These are phyloP conservation scores for Rosa rugosa DNA, from an alignment of 306 rosid species.

Conservation along the genomic window DNA sequence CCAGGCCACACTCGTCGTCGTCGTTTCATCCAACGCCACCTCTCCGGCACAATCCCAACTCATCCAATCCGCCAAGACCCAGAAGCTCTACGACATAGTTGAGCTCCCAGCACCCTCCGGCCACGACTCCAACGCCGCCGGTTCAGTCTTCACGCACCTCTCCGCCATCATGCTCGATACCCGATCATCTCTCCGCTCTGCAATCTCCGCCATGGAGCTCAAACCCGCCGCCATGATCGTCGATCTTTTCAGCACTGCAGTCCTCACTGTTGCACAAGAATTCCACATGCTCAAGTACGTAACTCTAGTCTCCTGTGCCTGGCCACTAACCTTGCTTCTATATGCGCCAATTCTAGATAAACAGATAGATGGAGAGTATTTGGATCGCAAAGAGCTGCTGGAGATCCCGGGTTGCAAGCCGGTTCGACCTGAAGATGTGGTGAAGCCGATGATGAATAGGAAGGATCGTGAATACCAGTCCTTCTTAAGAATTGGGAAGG, in stretches of 20 bases:
- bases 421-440: slow-evolving; percentile 37
- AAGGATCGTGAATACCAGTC: slow-evolving; percentile 19
- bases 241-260: slow-evolving; percentile 42
- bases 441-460: slow-evolving; percentile 31
- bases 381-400: slow-evolving; percentile 27
- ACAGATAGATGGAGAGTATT: slow-evolving; percentile 24
- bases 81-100: slow-evolving; percentile 29
- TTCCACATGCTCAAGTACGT: slow-evolving; percentile 36
- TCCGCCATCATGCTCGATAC: slow-evolving; percentile 30
- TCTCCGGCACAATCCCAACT: background rate
- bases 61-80: background rate
- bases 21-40: background rate
- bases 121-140: background rate
- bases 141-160: slow-evolving; percentile 1
- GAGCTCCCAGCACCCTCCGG: slow-evolving; percentile 27
- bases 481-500: background rate
- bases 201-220: background rate
- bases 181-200: background rate
- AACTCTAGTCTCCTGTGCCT: background rate
- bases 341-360: slow-evolving; percentile 30
- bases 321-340: slow-evolving; percentile 16
- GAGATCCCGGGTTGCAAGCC: slow-evolving; percentile 41
- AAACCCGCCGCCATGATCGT: slow-evolving; percentile 30
- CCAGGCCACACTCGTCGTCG: background rate
- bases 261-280: slow-evolving; percentile 46